Evolutionary conservation across 2,329 filamentous ascomycete species (phyloP).

Genomic region (Fusarium sp.): DNA sequence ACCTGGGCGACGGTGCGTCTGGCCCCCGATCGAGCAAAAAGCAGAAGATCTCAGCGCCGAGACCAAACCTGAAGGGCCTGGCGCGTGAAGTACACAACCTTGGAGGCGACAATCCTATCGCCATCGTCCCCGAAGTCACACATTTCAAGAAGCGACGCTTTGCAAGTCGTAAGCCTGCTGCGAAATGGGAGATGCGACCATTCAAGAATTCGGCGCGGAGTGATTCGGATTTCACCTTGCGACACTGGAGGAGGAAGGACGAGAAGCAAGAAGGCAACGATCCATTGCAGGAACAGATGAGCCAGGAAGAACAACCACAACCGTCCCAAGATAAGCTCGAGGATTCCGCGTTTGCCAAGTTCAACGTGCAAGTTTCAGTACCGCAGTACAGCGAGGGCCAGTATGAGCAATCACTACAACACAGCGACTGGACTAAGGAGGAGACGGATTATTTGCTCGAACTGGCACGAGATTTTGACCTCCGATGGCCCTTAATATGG

Average conservation of each 20-base stretch:
- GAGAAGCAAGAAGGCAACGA: constrained; percentile 57
- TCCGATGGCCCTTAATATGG: constrained; percentile 91
- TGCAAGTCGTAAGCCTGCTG: constrained; percentile 67
- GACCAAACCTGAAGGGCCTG: constrained; percentile 72
- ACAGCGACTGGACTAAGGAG: constrained; percentile 86
- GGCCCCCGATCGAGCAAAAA: constrained; percentile 77
- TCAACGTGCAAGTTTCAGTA: constrained; percentile 83
- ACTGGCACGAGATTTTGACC: constrained; percentile 81
- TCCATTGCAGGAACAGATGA: constrained; percentile 50
- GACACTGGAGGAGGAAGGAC: constrained; percentile 83
- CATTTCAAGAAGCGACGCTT: constrained; percentile 71
- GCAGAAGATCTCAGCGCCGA: constrained; percentile 74
- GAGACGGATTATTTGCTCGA: constrained; percentile 93
- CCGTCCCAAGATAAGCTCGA: constrained; percentile 56
- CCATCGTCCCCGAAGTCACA: constrained; percentile 72
- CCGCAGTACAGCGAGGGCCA: constrained; percentile 89
- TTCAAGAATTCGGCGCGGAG: constrained; percentile 84
- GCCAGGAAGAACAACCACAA: constrained; percentile 36
- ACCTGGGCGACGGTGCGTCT: constrained; percentile 73
- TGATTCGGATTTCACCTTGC: constrained; percentile 75
- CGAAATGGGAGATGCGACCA: constrained; percentile 74
- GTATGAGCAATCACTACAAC: constrained; percentile 81
- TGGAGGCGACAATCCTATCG: constrained; percentile 75
- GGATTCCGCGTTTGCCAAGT: constrained; percentile 83
- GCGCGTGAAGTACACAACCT: constrained; percentile 76